Conservation (phyloP, 306 rosid genomes). For the Hippophae rhamnoides region DNA sequence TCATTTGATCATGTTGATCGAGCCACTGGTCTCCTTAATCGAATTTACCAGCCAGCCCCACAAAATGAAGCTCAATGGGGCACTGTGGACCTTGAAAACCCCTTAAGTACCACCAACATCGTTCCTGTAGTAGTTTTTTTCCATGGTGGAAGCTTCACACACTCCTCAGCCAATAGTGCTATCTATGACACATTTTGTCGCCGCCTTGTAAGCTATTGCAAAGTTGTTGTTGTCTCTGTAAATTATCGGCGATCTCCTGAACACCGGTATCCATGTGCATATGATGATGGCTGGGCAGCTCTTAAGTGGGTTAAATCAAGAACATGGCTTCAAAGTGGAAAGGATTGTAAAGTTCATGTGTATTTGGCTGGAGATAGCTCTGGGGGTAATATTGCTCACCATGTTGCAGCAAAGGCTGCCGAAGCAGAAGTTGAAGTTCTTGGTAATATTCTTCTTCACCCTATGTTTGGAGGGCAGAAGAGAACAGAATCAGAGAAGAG, state of each 20-base stretch:
- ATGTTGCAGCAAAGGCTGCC: conserved; percentile 52
- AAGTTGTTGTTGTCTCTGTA: conserved; percentile 68
- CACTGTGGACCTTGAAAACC: conserved; percentile 41
- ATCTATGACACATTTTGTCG: conserved; percentile 77
- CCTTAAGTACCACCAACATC: conserved; percentile 44
- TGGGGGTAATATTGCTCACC: conserved; percentile 69
- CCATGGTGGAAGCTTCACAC: conserved; percentile 78
- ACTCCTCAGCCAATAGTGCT: conserved; percentile 69
- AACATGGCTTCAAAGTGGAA: conserved; percentile 64
- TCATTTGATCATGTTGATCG: conserved; percentile 66
- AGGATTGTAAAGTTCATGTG: conserved; percentile 55
- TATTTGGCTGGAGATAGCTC: conserved; percentile 73
- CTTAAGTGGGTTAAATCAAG: conserved; percentile 70
- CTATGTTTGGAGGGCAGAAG: conserved; percentile 55
- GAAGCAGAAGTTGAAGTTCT: conserved; percentile 50
- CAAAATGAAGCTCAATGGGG: conserved; percentile 31
- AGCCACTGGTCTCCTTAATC: conserved; percentile 44
- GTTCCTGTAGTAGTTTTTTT: conserved; percentile 67
- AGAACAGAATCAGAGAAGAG: conserved; percentile 45
- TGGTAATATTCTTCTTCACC: conserved; percentile 69
- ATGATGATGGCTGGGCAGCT: conserved; percentile 67
- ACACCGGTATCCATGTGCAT: conserved; percentile 56
- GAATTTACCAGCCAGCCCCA: conserved; percentile 48
- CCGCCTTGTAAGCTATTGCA: conserved; percentile 48
- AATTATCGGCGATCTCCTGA: conserved; percentile 67